Evolutionary conservation across 805 yeast genomes (phyloP).

Genomic region (Clavispora carvajalis): DNA sequence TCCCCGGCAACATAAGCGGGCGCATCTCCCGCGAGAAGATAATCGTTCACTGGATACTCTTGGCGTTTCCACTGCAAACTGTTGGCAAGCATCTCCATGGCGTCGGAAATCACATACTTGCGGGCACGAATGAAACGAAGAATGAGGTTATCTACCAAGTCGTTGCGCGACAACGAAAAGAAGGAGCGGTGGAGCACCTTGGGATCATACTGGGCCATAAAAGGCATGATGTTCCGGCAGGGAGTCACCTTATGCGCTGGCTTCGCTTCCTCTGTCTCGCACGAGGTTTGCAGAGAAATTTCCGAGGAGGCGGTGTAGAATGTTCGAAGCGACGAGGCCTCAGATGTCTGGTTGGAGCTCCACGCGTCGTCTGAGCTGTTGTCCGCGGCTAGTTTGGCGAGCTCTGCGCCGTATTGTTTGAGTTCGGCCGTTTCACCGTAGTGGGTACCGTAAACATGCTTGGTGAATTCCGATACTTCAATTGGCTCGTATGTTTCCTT

Average conservation of each 20-base stretch:
- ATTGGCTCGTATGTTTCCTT: slow-evolving; percentile 23
- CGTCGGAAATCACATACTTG: slow-evolving; percentile 70
- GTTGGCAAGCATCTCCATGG: slow-evolving; percentile 64
- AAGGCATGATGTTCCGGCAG: slow-evolving; percentile 40
- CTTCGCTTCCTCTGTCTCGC: background rate
- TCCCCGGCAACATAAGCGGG: slow-evolving; percentile 40
- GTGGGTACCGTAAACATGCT: slow-evolving; percentile 17
- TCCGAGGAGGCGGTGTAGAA: slow-evolving; percentile 29
- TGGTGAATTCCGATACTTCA: slow-evolving; percentile 17
- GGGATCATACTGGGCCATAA: slow-evolving; percentile 49
- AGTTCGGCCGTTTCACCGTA: slow-evolving; percentile 12
- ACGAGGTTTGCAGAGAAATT: slow-evolving; percentile 16
- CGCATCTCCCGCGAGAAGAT: slow-evolving; percentile 70
- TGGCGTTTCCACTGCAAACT: slow-evolving; percentile 72
- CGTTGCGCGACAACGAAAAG: slow-evolving; percentile 64
- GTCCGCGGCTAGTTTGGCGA: slow-evolving; percentile 15
- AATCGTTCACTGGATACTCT: slow-evolving; percentile 48
- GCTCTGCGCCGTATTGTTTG: slow-evolving; percentile 15
- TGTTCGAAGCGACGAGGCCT: slow-evolving; percentile 24
- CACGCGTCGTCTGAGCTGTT: slow-evolving; percentile 15
- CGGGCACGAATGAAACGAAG: slow-evolving; percentile 82
- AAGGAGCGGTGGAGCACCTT: slow-evolving; percentile 45
- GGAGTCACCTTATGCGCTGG: slow-evolving; percentile 9
- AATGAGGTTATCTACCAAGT: slow-evolving; percentile 73
- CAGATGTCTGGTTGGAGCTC: slow-evolving; percentile 10